A percentile compares a stretch with the other conserved stretches of the same genome.
phyloP scores from a whole-genome alignment of 345 rosid genomes.

The Murraya paniculata region DNA sequence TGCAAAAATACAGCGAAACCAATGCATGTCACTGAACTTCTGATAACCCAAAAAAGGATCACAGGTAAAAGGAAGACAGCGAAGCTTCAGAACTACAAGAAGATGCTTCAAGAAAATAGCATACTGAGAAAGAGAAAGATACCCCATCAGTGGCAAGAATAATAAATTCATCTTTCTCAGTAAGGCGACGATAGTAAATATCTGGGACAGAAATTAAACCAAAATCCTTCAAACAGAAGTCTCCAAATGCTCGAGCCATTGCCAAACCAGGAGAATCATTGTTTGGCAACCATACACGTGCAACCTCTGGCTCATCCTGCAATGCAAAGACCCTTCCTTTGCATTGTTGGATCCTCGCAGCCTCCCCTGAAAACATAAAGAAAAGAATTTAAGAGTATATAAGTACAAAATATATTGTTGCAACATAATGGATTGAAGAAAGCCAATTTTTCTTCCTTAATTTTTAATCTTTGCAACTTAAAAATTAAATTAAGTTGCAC shows the following conservation, averaged over 20 bases:
- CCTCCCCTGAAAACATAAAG: constrained; percentile 58
- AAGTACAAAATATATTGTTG: not conserved
- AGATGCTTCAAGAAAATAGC: not conserved
- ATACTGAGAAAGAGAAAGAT: constrained; percentile 20
- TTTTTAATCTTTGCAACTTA: not conserved
- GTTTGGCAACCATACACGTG: constrained; percentile 98
- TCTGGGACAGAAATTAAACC: constrained; percentile 93
- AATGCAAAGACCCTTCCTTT: constrained; percentile 96
- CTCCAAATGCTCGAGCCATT: constrained; percentile 99
- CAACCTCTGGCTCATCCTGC: constrained; percentile 98
- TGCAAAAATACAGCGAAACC: not conserved
- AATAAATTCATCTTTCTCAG: constrained; percentile 70
- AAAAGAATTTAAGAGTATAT: not conserved
- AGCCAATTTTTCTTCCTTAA: not conserved
- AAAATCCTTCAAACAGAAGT: constrained; percentile 96
- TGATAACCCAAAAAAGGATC: not conserved
- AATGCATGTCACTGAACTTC: not conserved
- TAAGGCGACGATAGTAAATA: constrained; percentile 58
- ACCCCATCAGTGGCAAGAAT: constrained; percentile 97
- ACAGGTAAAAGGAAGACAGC: not conserved
- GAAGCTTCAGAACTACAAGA: not conserved
- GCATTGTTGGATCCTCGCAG: constrained; percentile 87
- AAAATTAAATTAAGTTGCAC: not conserved
- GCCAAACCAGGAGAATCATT: constrained; percentile 96
- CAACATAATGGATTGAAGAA: constrained; percentile 1